These are phyloP conservation scores for Cucurbita pepo DNA, from an alignment of 306 rosid species.

Conservation along the genomic window DNA sequence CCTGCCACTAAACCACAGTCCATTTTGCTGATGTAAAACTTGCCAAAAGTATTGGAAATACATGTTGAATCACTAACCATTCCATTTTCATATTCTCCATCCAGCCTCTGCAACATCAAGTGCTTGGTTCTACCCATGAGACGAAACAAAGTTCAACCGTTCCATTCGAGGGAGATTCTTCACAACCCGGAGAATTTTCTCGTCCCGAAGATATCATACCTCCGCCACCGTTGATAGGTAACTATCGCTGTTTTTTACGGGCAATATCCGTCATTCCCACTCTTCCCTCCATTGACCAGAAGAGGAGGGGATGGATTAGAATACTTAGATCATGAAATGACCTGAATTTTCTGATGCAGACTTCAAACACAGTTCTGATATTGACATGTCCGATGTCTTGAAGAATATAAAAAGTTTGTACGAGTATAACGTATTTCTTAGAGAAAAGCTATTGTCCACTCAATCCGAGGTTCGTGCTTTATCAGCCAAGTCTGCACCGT, in stretches of 20 bases:
- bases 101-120: constrained; percentile 36
- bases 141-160: constrained; percentile 17
- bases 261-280: not conserved
- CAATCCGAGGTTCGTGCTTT: constrained; percentile 45
- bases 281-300: not conserved
- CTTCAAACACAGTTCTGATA: constrained; percentile 36
- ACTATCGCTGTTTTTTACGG: constrained; percentile 2
- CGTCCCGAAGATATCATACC: constrained; percentile 42
- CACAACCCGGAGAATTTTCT: constrained; percentile 24
- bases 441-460: constrained; percentile 52
- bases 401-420: constrained; percentile 58
- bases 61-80: not conserved
- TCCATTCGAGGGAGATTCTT: constrained; percentile 18
- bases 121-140: constrained; percentile 19
- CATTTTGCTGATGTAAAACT: too few species aligned
- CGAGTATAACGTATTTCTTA: constrained; percentile 61
- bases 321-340: not conserved
- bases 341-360: constrained; percentile 32
- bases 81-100: constrained; percentile 17
- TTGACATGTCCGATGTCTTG: constrained; percentile 52
- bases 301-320: not conserved
- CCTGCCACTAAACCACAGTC: too few species aligned
- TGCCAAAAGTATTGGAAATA: not conserved
- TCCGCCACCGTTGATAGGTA: constrained; percentile 73
- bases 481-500: constrained; percentile 24